These are phyloP conservation scores for Boletus subcaerulescens DNA, from an alignment of 768 basidiomycete species.

Conservation along the genomic window DNA sequence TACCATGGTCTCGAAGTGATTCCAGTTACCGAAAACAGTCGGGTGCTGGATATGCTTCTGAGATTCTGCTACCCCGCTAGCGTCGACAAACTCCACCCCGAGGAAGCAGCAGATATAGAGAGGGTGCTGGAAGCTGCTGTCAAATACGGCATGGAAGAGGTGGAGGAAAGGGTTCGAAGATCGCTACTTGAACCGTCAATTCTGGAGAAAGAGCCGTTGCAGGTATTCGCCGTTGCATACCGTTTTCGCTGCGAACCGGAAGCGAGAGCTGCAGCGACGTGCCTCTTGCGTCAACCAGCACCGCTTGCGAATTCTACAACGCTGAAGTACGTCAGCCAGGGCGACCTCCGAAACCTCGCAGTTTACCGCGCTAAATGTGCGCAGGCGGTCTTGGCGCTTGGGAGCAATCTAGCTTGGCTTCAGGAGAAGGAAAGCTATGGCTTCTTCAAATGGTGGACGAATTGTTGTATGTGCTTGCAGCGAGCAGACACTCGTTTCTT, in stretches of 20 bases:
- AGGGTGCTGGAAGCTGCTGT: constrained; percentile 27
- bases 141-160: constrained; percentile 32
- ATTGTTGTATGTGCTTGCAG: constrained; percentile 22
- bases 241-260: constrained; percentile 30
- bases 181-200: constrained; percentile 26
- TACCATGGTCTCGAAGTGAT: constrained; percentile 22
- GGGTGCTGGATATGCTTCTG: constrained; percentile 29
- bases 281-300: constrained; percentile 22
- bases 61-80: constrained; percentile 36
- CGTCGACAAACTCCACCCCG: constrained; percentile 22
- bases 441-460: constrained; percentile 31
- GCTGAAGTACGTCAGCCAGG: constrained; percentile 3
- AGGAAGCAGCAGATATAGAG: constrained; percentile 15
- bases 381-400: constrained; percentile 17
- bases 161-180: constrained; percentile 23
- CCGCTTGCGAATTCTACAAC: not conserved
- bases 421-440: constrained; percentile 20
- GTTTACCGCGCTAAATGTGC: constrained; percentile 22
- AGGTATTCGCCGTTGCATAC: constrained; percentile 36
- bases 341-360: constrained; percentile 13
- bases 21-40: constrained; percentile 29
- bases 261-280: constrained; percentile 28
- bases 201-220: constrained; percentile 27
- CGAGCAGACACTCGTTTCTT: constrained; percentile 25
- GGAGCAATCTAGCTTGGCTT: constrained; percentile 22